These are phyloP conservation scores for Galeopsis tetrahit DNA, from an alignment of 257 asterid genomes.

Conservation along the genomic window DNA sequence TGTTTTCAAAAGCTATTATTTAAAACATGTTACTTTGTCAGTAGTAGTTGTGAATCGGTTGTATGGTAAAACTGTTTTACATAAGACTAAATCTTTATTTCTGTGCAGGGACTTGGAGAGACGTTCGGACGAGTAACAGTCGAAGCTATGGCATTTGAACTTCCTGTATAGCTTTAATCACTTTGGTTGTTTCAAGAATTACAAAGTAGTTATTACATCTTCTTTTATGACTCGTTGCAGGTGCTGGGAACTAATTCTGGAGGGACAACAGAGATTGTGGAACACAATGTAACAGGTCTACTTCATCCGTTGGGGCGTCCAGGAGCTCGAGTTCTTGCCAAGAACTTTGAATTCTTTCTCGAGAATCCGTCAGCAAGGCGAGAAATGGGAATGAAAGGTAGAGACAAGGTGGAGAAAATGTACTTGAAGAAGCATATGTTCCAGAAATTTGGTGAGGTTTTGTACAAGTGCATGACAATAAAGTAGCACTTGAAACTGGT, in stretches of 20 bases:
- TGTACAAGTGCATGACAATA: constrained; percentile 84
- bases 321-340: constrained; percentile 69
- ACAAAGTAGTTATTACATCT: background rate
- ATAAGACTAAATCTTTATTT: background rate
- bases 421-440: constrained; percentile 88
- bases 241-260: constrained; percentile 95
- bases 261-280: constrained; percentile 89
- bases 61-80: too few species aligned
- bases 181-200: background rate
- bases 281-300: constrained; percentile 79
- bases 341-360: constrained; percentile 66
- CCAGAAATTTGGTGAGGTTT: constrained; percentile 89
- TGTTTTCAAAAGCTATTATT: too few species aligned
- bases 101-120: constrained; percentile 93
- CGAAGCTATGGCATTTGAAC: constrained; percentile 99
- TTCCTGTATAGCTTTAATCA: constrained; percentile 66
- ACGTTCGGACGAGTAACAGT: constrained; percentile 98
- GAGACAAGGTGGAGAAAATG: constrained; percentile 81
- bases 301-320: constrained; percentile 90
- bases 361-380: constrained; percentile 60
- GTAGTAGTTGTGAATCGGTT: too few species aligned
- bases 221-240: constrained; percentile 42
- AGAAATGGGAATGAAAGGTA: constrained; percentile 79
- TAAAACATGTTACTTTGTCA: too few species aligned
- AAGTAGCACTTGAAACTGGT: constrained; percentile 44